Conservation (phyloP, 1,284 basidiomycete species). For the Ganoderma boninense region DNA sequence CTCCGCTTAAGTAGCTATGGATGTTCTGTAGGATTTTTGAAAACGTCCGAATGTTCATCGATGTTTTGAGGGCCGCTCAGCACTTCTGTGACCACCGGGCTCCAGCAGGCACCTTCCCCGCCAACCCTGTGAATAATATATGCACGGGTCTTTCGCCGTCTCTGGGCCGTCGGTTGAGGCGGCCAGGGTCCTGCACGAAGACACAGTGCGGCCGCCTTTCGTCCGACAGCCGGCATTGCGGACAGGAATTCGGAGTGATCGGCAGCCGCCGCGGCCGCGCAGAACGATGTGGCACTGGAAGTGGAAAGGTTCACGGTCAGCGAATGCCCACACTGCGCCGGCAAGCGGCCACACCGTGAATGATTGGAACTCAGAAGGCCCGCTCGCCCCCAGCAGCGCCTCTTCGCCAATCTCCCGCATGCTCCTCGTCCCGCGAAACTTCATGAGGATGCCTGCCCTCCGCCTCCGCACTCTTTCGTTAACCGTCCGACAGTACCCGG, state of each 20-base stretch:
- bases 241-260: background rate
- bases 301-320: conserved; percentile 9
- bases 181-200: background rate
- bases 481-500: conserved; percentile 12
- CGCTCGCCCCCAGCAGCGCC: background rate
- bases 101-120: background rate
- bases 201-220: background rate
- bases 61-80: background rate
- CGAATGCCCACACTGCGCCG: conserved; percentile 13
- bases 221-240: background rate
- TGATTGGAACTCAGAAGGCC: background rate
- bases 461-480: conserved; percentile 5
- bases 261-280: background rate
- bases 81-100: background rate
- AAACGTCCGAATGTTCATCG: background rate
- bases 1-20: background rate
- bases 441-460: conserved; percentile 7
- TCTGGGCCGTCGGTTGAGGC: background rate
- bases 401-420: background rate
- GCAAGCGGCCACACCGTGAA: background rate
- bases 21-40: background rate
- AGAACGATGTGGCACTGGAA: conserved; percentile 3
- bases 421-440: conserved; percentile 15
- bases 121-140: background rate
- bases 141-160: background rate